A percentile compares a stretch with the other conserved stretches of the same genome.
phyloP scores from a whole-genome alignment of 352 stramenopile genomes.

The Phytopythium sindhum region DNA sequence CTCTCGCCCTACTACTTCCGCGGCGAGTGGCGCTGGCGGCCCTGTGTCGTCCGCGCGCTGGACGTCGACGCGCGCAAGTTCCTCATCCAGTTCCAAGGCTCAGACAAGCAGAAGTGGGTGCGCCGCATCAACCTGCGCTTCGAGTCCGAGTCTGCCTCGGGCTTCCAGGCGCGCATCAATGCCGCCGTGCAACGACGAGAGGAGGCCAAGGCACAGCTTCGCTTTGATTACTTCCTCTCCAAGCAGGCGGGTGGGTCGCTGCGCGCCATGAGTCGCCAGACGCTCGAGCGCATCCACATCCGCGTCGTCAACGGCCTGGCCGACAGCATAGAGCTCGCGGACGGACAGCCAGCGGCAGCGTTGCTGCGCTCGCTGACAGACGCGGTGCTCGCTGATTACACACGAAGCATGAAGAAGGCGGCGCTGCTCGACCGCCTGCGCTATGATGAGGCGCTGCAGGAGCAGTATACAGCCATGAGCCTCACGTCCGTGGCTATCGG shows the following conservation, averaged over 20 bases:
- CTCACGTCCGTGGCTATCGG: conserved; percentile 38
- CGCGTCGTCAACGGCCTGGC: conserved; percentile 82
- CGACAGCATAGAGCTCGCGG: conserved; percentile 46
- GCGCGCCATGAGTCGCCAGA: conserved; percentile 71
- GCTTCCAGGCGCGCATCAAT: conserved; percentile 77
- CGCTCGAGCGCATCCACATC: conserved; percentile 81
- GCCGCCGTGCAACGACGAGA: conserved; percentile 61
- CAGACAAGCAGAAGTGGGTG: conserved; percentile 85
- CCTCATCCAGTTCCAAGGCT: conserved; percentile 82
- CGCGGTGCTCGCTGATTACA: conserved; percentile 88
- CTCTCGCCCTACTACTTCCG: conserved; percentile 84
- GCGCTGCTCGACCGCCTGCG: conserved; percentile 69
- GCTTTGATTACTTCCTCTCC: conserved; percentile 90
- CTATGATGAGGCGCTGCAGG: conserved; percentile 47
- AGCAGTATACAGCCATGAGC: conserved; percentile 69
- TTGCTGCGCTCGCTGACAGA: conserved; percentile 86
- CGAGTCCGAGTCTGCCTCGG: conserved; percentile 60
- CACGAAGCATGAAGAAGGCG: conserved; percentile 91
- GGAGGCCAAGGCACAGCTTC: conserved; percentile 80
- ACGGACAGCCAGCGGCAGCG: conserved; percentile 50
- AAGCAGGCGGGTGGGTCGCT: conserved; percentile 73
- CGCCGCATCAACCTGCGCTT: conserved; percentile 92
- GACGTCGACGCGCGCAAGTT: conserved; percentile 65
- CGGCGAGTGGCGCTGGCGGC: conserved; percentile 82
- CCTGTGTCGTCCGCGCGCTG: conserved; percentile 63